Percentiles rank a stretch among this genome's conserved stretches.
These are phyloP conservation scores for Ophiostoma montium DNA, from an alignment of 2,329 filamentous ascomycete genomes.

Conservation along the genomic window DNA sequence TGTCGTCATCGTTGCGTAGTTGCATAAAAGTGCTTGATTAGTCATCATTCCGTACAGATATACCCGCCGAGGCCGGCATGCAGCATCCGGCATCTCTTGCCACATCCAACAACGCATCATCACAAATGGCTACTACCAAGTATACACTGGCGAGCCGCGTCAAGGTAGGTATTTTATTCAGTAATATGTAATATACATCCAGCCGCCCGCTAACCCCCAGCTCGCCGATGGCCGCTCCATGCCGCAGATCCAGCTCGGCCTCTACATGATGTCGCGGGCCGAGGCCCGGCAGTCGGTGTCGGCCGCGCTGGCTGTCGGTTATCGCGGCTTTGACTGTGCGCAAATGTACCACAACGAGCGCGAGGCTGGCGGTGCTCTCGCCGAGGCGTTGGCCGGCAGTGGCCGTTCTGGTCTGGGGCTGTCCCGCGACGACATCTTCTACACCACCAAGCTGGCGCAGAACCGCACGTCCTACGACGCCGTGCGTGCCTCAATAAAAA, in stretches of 20 bases:
- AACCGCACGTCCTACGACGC: constrained; percentile 54
- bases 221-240: constrained; percentile 52
- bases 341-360: constrained; percentile 55
- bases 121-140: background rate
- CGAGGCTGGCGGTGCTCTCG: constrained; percentile 53
- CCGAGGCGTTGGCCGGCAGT: constrained; percentile 16
- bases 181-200: too few species aligned
- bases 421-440: constrained; percentile 57
- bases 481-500: constrained; percentile 50
- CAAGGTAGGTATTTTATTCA: background rate
- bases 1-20: too few species aligned
- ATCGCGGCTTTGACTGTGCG: constrained; percentile 37
- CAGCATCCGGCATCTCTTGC: too few species aligned
- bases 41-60: too few species aligned
- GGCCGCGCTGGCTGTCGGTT: constrained; percentile 39
- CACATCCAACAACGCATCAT: background rate
- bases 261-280: constrained; percentile 53
- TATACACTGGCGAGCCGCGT: constrained; percentile 1
- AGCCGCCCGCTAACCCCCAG: too few species aligned
- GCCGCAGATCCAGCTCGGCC: constrained; percentile 58
- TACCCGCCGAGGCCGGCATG: too few species aligned
- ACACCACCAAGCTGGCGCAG: constrained; percentile 63
- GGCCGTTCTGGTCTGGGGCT: constrained; percentile 27
- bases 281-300: constrained; percentile 45
- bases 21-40: too few species aligned